Percentiles rank a stretch among this genome's conserved stretches.
Evolutionary conservation across 2,329 filamentous ascomycete genomes (phyloP).

Genomic region (Lachnellula suecica): DNA sequence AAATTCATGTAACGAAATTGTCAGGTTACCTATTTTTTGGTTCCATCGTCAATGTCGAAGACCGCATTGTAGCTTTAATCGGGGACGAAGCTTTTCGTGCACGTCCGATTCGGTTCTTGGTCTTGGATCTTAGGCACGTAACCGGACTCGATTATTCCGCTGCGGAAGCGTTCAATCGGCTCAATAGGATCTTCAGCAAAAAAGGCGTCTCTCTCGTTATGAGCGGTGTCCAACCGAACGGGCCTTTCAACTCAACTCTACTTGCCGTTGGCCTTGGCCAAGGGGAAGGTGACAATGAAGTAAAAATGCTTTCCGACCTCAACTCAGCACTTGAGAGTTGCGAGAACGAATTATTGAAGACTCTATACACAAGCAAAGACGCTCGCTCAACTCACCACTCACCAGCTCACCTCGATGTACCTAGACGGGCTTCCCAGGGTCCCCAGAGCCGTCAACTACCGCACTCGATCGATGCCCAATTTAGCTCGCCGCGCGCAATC

Average conservation of each 20-base stretch:
- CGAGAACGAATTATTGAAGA: conserved; percentile 89
- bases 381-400: conserved; percentile 47
- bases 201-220: conserved; percentile 80
- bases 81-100: conserved; percentile 77
- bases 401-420: conserved; percentile 31
- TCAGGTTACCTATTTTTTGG: conserved; percentile 98
- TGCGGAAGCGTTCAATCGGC: conserved; percentile 89
- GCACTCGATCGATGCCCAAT: conserved; percentile 51
- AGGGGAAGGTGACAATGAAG: conserved; percentile 68
- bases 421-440: conserved; percentile 12
- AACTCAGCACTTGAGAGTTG: conserved; percentile 93
- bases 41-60: conserved; percentile 93
- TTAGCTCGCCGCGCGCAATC: conserved; percentile 79
- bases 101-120: conserved; percentile 82
- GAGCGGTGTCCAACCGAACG: conserved; percentile 76
- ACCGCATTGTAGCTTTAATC: conserved; percentile 78
- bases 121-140: conserved; percentile 86
- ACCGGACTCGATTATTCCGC: conserved; percentile 95
- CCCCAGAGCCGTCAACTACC: conserved; percentile 18
- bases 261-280: conserved; percentile 85
- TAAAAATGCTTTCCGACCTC: conserved; percentile 81
- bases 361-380: conserved; percentile 71
- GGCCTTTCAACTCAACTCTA: conserved; percentile 74
- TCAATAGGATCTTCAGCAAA: conserved; percentile 78
- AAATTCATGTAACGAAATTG: conserved; percentile 89